Evolutionary conservation across 305 asterid species (phyloP).

Genomic region (Fraxinus dipetala): DNA sequence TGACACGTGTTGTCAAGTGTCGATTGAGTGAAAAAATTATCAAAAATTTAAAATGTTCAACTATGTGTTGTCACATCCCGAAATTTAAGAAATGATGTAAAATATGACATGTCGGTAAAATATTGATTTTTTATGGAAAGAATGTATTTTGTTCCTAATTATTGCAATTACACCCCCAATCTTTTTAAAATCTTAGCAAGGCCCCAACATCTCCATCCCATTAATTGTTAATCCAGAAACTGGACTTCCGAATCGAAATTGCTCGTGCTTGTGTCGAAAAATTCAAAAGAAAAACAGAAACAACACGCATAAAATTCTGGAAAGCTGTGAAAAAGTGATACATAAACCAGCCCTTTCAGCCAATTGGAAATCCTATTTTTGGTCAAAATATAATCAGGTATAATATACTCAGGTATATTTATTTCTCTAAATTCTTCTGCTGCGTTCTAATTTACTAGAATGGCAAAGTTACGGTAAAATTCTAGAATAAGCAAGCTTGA

Average conservation of each 20-base stretch:
- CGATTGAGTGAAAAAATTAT: too few relatives aligned
- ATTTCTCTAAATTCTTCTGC: background rate
- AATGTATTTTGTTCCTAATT: too few relatives aligned
- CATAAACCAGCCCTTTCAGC: background rate
- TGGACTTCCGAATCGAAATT: background rate
- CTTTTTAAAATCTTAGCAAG: background rate
- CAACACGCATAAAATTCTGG: background rate
- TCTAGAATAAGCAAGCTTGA: background rate
- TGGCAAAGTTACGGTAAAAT: background rate
- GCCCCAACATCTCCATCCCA: background rate
- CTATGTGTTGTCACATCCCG: too few relatives aligned
- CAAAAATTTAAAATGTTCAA: too few relatives aligned
- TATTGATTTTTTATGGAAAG: too few relatives aligned
- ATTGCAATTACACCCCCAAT: background rate
- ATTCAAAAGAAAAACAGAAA: background rate
- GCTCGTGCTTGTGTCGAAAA: background rate
- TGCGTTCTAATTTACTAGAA: background rate
- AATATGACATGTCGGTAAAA: too few relatives aligned
- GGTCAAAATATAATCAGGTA: background rate
- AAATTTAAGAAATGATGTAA: too few relatives aligned
- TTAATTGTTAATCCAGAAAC: background rate
- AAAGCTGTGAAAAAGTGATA: background rate
- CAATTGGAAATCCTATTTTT: background rate
- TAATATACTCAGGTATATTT: background rate
- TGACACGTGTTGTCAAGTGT: too few relatives aligned